Base-by-base conservation (phyloP, 257 asterid species). In the Solanum medicagineum region DNA sequence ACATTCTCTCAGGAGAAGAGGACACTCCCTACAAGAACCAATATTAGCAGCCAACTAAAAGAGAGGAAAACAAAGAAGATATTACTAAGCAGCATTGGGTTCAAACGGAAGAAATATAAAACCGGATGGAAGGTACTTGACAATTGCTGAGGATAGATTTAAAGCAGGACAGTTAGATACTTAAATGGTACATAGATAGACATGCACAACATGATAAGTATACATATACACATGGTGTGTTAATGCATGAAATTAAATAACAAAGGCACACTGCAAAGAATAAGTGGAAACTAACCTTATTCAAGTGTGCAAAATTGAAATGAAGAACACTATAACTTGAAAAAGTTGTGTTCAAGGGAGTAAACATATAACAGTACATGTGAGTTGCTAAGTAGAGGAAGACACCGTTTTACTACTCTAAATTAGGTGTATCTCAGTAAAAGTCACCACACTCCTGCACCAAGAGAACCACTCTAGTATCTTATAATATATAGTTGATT, bases 11-110 rank as follows among this genome's bases (percentile, higher is more conserved):
- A 42, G 20, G 80, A 42, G 54, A 42, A 20, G 80, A 42, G 79
- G 73, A 86, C 84, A 86, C 87, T 77, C 86, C 90, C 98, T 94
- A 92, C 88, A 88, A 83, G 84, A 85, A 66, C 49, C 83, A 74
- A 87, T 84, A 44, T 44, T 57, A 84, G 69, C 36, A 69, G 57
- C 57, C 71, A 84, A 16, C 60, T 24, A 69, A 32, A 36, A 69
- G 57, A 54, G 54, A 69, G 54, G 26, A 15, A 49, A 79, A 55
- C n/a, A 40, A 17, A 44, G 0, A 47, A 53, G 75, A 75, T 75
- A 40, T 53, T 51, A 26, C 42, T 24, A 4, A 29, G 42, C 22
- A 54, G 24, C 40, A 26, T 16, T 54, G 49, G 53, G 40, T 53
- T 51, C 26, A 69, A 10, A 17, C 4, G 9, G 17, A 40, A 40